Conservation (phyloP, 2,329 filamentous ascomycete genomes). For the Fusarium abutilonis region DNA sequence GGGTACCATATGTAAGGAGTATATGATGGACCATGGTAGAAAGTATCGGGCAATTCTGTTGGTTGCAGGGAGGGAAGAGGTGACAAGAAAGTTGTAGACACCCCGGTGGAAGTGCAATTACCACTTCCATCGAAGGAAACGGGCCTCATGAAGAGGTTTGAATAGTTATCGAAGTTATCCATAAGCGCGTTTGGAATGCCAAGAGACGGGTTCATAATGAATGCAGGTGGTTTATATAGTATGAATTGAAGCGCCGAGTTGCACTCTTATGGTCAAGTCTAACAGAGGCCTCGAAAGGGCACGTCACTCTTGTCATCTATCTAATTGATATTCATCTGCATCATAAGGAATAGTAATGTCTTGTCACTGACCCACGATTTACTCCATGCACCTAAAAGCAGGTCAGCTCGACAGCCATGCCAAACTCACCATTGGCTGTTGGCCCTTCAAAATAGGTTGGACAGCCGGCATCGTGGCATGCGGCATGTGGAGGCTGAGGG, state of each 20-base stretch:
- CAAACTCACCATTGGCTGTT: slow-evolving; percentile 4
- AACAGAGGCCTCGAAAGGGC: no score
- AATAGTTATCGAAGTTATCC: not conserved
- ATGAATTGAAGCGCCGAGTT: no score
- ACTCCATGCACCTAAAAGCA: no score
- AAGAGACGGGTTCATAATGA: no score
- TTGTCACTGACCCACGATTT: no score
- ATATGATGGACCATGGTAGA: slow-evolving; percentile 27
- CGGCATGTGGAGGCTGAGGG: slow-evolving; percentile 12
- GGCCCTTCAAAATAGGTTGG: slow-evolving; percentile 4
- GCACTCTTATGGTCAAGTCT: no score
- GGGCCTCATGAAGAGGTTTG: slow-evolving; percentile 18
- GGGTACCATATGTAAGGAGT: slow-evolving; percentile 34
- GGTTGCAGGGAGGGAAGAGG: slow-evolving; percentile 28
- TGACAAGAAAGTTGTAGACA: slow-evolving; percentile 21
- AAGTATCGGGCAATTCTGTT: slow-evolving; percentile 25
- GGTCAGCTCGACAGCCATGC: not conserved
- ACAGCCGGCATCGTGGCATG: slow-evolving; percentile 9
- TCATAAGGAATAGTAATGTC: not conserved
- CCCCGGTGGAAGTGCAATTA: slow-evolving; percentile 16
- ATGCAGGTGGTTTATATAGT: no score
- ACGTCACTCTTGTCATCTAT: not conserved
- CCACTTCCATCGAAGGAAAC: slow-evolving; percentile 18
- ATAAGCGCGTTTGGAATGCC: no score
- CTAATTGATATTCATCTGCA: not conserved